These are phyloP conservation scores for Amanita exitialis DNA, from an alignment of 768 basidiomycete species.

Conservation along the genomic window DNA sequence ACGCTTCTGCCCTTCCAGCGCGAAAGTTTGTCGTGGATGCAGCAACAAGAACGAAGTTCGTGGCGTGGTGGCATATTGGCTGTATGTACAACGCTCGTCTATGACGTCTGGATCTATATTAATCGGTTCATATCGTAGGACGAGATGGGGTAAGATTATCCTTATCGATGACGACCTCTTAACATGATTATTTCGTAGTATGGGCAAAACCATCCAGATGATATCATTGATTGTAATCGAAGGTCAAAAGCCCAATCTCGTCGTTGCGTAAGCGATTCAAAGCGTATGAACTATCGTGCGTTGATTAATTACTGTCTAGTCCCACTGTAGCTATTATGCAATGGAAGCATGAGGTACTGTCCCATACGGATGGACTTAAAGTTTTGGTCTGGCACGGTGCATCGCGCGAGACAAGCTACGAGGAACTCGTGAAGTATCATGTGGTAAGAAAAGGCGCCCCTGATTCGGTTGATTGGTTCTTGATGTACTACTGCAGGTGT, in stretches of 20 bases:
- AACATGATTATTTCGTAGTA: constrained; percentile 29
- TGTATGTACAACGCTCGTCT: constrained; percentile 29
- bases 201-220: constrained; percentile 97
- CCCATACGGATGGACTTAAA: constrained; percentile 76
- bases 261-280: constrained; percentile 66
- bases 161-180: background rate
- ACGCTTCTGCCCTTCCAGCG: constrained; percentile 89
- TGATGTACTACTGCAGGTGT: constrained; percentile 32
- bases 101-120: background rate
- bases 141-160: constrained; percentile 72
- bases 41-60: constrained; percentile 75
- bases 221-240: constrained; percentile 84
- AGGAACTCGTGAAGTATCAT: constrained; percentile 74
- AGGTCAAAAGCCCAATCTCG: constrained; percentile 71
- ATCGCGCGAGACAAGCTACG: constrained; percentile 53
- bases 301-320: constrained; percentile 24
- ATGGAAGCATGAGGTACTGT: constrained; percentile 90
- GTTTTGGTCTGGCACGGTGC: constrained; percentile 91
- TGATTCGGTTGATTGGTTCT: background rate
- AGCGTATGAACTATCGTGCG: constrained; percentile 37
- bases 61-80: constrained; percentile 94
- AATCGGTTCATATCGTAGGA: constrained; percentile 35
- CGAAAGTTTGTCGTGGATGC: constrained; percentile 95
- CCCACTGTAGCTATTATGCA: constrained; percentile 57
- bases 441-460: constrained; percentile 42